Percentiles rank a stretch among this genome's conserved stretches.
Evolutionary conservation across 768 basidiomycete genomes (phyloP).

Genomic region (Cyathus striatus): DNA sequence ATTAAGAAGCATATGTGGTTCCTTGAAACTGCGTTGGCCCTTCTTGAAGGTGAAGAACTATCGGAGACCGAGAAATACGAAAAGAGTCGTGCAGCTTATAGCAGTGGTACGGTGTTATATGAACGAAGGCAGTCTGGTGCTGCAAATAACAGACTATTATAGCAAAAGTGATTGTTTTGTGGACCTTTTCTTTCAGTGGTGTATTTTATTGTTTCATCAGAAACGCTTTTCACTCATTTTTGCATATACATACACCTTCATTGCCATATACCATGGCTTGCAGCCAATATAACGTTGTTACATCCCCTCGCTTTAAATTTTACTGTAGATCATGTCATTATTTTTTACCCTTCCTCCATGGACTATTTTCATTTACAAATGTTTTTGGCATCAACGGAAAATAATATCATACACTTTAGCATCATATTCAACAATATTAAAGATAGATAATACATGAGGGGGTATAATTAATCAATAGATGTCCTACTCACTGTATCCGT

Average conservation of each 20-base stretch:
- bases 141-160: neutral
- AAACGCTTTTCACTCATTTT: neutral
- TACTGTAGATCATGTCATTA: neutral
- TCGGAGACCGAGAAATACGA: constrained; percentile 49
- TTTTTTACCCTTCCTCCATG: neutral
- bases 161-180: too few relatives aligned
- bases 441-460: too few relatives aligned
- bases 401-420: too few relatives aligned
- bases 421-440: neutral
- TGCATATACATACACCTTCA: neutral
- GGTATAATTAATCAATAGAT: neutral
- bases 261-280: neutral
- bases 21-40: constrained; percentile 84
- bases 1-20: constrained; percentile 98
- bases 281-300: too few relatives aligned
- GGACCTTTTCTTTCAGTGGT: too few relatives aligned
- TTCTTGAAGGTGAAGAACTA: constrained; percentile 75
- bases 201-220: neutral
- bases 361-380: too few relatives aligned
- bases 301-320: neutral
- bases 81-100: constrained; percentile 6
- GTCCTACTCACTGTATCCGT: constrained; percentile 21
- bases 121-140: neutral
- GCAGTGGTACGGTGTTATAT: neutral
- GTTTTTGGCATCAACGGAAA: neutral